Evolutionary conservation across 1,139 yeast species (phyloP).

Genomic region (Saccharomyces hybrid): DNA sequence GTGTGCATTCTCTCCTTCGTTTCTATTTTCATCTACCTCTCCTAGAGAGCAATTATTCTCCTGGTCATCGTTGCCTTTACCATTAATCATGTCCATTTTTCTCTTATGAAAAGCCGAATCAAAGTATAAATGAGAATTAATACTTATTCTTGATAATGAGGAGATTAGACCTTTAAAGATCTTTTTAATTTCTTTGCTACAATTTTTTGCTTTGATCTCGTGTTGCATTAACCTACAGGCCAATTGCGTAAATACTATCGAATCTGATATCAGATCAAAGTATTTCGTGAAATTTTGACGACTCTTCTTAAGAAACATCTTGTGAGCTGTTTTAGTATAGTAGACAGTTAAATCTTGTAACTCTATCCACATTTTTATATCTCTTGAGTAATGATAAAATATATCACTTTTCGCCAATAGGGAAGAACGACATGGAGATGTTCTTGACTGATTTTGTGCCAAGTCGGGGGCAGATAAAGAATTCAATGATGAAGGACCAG

Average conservation of each 20-base stretch:
- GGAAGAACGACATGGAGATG: conserved; percentile 9
- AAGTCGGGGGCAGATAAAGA: background rate
- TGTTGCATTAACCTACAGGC: conserved; percentile 47
- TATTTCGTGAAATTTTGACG: conserved; percentile 46
- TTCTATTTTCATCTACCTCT: conserved; percentile 5
- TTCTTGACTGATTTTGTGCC: background rate
- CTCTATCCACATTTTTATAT: conserved; percentile 52
- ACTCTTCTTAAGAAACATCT: conserved; percentile 44
- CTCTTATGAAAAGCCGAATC: conserved; percentile 24
- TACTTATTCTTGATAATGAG: conserved; percentile 51
- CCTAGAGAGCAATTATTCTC: conserved; percentile 1
- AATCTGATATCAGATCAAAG: conserved; percentile 44
- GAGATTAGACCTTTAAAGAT: conserved; percentile 45
- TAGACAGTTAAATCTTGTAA: conserved; percentile 41
- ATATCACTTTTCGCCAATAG: conserved; percentile 32
- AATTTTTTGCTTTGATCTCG: conserved; percentile 41
- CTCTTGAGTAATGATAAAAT: conserved; percentile 52
- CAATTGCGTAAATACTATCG: conserved; percentile 42
- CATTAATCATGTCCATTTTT: background rate
- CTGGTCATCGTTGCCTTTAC: conserved; percentile 2
- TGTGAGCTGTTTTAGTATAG: conserved; percentile 41
- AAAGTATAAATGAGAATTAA: conserved; percentile 50
- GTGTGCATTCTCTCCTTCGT: background rate
- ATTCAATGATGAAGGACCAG: conserved; percentile 1
- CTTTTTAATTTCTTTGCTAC: conserved; percentile 41